phyloP scores from a whole-genome alignment of 768 basidiomycete species.

The Lactarius akahatsu region DNA sequence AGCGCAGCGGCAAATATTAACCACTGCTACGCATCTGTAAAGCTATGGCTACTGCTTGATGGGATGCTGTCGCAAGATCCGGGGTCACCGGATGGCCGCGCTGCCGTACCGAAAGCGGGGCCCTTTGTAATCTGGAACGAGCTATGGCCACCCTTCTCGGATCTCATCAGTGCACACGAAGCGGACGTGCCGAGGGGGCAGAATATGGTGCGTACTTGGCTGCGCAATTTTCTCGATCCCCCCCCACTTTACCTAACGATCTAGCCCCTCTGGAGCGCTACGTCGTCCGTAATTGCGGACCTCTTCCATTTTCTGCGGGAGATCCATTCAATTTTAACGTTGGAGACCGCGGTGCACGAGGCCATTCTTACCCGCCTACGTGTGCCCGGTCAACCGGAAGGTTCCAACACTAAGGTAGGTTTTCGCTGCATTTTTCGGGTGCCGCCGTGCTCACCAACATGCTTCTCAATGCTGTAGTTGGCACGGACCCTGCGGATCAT shows the following conservation, averaged over 20 bases:
- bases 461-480: slow-evolving; percentile 42
- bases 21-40: slow-evolving; percentile 65
- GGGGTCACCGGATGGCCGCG: slow-evolving; percentile 15
- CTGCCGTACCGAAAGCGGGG: slow-evolving; percentile 27
- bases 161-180: slow-evolving; percentile 50
- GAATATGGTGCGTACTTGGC: slow-evolving; percentile 30
- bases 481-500: slow-evolving; percentile 52
- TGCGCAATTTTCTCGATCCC: slow-evolving; percentile 6
- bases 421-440: not conserved
- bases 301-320: slow-evolving; percentile 62
- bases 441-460: slow-evolving; percentile 14
- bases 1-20: slow-evolving; percentile 55
- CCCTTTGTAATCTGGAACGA: slow-evolving; percentile 66
- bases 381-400: slow-evolving; percentile 47
- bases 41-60: slow-evolving; percentile 67
- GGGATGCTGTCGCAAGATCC: slow-evolving; percentile 34
- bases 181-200: slow-evolving; percentile 44
- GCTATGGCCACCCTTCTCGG: slow-evolving; percentile 70
- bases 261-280: slow-evolving; percentile 54
- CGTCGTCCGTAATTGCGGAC: slow-evolving; percentile 62
- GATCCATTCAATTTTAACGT: slow-evolving; percentile 50
- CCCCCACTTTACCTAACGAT: not conserved
- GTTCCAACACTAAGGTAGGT: slow-evolving; percentile 20
- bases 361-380: slow-evolving; percentile 52
- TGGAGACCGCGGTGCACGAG: slow-evolving; percentile 54